Evolutionary conservation across 768 basidiomycete genomes (phyloP).

Genomic region (Psilocybe subaeruginosa): DNA sequence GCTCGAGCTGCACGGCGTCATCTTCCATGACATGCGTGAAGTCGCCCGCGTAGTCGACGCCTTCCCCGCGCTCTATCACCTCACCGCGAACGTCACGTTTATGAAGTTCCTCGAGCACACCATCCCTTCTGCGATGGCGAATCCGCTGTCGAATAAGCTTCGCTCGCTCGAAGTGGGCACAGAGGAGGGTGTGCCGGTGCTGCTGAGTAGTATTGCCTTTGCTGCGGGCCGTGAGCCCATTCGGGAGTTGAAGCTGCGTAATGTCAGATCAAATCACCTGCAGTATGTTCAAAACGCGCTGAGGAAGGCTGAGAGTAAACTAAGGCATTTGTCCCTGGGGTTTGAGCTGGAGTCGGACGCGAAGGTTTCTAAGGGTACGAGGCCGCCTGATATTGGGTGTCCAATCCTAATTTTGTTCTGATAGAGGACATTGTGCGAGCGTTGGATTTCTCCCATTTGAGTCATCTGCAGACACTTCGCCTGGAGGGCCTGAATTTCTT

Average conservation of each 20-base stretch:
- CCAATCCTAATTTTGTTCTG: neutral
- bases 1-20: constrained; percentile 28
- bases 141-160: constrained; percentile 18
- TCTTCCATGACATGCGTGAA: constrained; percentile 35
- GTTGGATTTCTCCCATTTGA: constrained; percentile 24
- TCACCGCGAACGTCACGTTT: constrained; percentile 29
- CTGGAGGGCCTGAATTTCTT: constrained; percentile 21
- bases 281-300: constrained; percentile 18
- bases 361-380: constrained; percentile 7
- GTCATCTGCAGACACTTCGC: constrained; percentile 19
- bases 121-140: constrained; percentile 16
- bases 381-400: neutral
- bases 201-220: constrained; percentile 22
- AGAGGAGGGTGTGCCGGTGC: constrained; percentile 28
- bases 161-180: constrained; percentile 25
- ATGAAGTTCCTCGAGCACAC: constrained; percentile 29
- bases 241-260: constrained; percentile 19
- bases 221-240: constrained; percentile 3
- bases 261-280: constrained; percentile 19
- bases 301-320: constrained; percentile 15
- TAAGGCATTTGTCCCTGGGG: constrained; percentile 19
- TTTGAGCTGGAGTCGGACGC: constrained; percentile 13
- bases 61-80: constrained; percentile 25
- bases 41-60: constrained; percentile 24
- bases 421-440: constrained; percentile 18